These are phyloP conservation scores for Pseudogymnoascus sp. DNA, from an alignment of 2,329 filamentous ascomycete genomes.

Conservation along the genomic window DNA sequence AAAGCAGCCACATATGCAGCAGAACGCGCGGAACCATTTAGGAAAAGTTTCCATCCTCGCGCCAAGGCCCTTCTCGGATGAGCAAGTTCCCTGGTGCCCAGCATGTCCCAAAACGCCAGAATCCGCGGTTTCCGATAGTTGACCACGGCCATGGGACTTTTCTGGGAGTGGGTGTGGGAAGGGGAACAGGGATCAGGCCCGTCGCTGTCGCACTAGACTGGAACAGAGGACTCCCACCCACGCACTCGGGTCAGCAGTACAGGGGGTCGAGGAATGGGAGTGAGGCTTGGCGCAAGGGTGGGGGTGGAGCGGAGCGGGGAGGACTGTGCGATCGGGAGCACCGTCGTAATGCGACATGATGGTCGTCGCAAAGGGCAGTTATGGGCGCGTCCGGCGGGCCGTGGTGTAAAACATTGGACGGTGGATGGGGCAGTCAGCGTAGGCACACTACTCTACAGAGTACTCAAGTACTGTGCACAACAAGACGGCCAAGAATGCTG, in stretches of 20 bases:
- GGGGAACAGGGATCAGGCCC: not conserved
- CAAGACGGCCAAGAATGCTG: not conserved
- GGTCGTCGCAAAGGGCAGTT: not conserved
- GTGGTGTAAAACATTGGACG: not conserved
- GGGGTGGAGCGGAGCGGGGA: slow-evolving; percentile 1
- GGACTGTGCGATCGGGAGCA: not conserved
- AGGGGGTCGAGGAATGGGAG: not conserved
- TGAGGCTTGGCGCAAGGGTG: not conserved
- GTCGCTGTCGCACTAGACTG: not conserved
- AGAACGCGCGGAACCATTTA: not conserved
- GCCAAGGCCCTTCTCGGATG: not conserved
- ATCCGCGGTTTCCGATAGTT: not conserved
- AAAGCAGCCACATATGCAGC: not conserved
- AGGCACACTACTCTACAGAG: not conserved
- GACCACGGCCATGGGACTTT: not conserved
- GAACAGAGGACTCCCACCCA: not conserved
- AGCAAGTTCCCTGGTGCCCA: not conserved
- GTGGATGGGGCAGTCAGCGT: not conserved
- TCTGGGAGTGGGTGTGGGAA: not conserved
- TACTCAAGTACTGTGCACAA: not conserved
- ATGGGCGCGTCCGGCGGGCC: slow-evolving; percentile 2
- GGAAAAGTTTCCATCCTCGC: not conserved
- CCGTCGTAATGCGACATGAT: not conserved
- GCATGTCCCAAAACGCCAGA: not conserved
- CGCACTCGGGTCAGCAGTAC: not conserved